Percentiles rank a stretch among this genome's conserved stretches.
phyloP scores from a whole-genome alignment of 83 land plant genomes.

The Thuja plicata region DNA sequence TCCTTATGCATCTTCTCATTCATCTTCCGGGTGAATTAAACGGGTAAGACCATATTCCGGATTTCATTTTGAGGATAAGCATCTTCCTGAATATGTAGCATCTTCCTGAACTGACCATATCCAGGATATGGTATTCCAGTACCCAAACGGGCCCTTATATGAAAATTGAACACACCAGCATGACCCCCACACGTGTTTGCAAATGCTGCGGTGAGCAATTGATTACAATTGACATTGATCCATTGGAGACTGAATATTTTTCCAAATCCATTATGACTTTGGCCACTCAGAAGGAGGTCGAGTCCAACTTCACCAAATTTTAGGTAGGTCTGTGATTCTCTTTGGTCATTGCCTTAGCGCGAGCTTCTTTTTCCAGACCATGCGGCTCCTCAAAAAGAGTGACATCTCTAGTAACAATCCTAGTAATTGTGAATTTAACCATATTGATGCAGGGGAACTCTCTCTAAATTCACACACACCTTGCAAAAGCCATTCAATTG shows the following conservation, averaged over 20 bases:
- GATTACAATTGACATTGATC: conserved; percentile 79
- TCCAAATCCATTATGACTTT: conserved; percentile 71
- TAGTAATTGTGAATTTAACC: not conserved
- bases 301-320: conserved; percentile 66
- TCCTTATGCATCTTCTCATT: too few relatives aligned
- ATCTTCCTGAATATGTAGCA: too few relatives aligned
- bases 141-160: too few relatives aligned
- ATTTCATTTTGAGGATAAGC: too few relatives aligned
- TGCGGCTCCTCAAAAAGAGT: not conserved
- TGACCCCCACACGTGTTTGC: conserved; percentile 66
- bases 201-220: conserved; percentile 69
- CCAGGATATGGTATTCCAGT: too few relatives aligned
- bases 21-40: too few relatives aligned
- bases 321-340: conserved; percentile 45
- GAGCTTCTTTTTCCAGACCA: not conserved
- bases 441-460: too few relatives aligned
- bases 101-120: too few relatives aligned
- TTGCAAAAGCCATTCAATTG: too few relatives aligned
- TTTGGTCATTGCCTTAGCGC: not conserved
- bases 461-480: too few relatives aligned
- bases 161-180: conserved; percentile 39
- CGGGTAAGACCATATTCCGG: too few relatives aligned
- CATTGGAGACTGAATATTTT: conserved; percentile 80
- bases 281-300: conserved; percentile 66
- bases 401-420: not conserved